These are phyloP conservation scores for Diaporthe helianthi DNA, from an alignment of 2,329 filamentous ascomycete species.

Conservation along the genomic window DNA sequence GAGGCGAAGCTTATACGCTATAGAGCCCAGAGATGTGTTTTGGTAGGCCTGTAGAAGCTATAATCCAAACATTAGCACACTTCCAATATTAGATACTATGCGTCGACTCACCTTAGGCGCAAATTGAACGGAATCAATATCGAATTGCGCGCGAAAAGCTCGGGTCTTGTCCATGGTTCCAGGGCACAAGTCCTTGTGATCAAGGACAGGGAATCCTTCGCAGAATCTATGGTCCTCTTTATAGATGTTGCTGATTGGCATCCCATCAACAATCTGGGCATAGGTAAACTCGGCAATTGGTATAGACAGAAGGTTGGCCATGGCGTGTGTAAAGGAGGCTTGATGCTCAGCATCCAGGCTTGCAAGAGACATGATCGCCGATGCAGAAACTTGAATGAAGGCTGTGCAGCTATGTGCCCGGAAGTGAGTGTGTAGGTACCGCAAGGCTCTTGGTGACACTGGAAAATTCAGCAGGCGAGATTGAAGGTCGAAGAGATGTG, in stretches of 20 bases:
- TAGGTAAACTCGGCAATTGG: not conserved
- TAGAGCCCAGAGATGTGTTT: constrained; percentile 38
- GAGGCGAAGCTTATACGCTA: constrained; percentile 40
- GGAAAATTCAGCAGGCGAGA: not conserved
- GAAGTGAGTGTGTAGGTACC: not conserved
- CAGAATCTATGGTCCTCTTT: not conserved
- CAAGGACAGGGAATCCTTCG: not conserved
- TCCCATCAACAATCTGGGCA: constrained; percentile 27
- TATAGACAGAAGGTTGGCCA: constrained; percentile 20
- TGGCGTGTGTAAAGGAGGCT: constrained; percentile 9
- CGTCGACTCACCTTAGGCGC: not conserved
- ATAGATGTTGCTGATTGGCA: not conserved
- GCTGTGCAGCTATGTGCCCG: constrained; percentile 2
- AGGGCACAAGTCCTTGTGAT: constrained; percentile 30
- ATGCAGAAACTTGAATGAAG: constrained; percentile 3
- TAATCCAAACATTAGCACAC: not conserved
- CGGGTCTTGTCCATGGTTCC: constrained; percentile 28
- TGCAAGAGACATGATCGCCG: constrained; percentile 14
- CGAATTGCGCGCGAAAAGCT: constrained; percentile 19
- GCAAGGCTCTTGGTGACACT: constrained; percentile 12
- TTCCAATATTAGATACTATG: not conserved
- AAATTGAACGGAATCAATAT: constrained; percentile 5
- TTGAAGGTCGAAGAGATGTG: not conserved
- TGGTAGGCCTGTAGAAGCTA: constrained; percentile 41
- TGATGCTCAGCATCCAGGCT: constrained; percentile 6